A percentile compares a stretch with the other conserved stretches of the same genome.
These are phyloP conservation scores for Elsinoe australis DNA, from an alignment of 2,329 filamentous ascomycete genomes.

Conservation along the genomic window DNA sequence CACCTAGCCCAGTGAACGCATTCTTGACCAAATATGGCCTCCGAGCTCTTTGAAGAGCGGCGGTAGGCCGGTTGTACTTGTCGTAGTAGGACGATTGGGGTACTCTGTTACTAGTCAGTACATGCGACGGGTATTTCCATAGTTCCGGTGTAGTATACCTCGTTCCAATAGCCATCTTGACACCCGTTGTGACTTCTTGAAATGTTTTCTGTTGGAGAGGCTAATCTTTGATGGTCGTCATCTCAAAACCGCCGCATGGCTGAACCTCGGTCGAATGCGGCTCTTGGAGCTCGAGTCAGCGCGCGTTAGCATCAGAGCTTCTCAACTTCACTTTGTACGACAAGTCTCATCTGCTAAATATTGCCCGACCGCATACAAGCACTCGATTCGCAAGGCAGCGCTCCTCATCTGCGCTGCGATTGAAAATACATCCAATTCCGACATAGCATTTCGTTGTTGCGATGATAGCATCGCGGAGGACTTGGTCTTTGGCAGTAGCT, in stretches of 20 bases:
- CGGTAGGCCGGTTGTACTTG: conserved; percentile 72
- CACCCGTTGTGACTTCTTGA: too few relatives aligned
- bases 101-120: conserved; percentile 36
- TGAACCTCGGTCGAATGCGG: conserved; percentile 1
- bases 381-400: too few relatives aligned
- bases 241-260: too few relatives aligned
- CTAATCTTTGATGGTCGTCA: too few relatives aligned
- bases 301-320: not conserved
- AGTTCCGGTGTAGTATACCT: conserved; percentile 18
- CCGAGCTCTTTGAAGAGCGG: conserved; percentile 83
- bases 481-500: conserved; percentile 6
- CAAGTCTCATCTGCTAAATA: not conserved
- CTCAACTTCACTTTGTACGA: not conserved
- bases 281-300: conserved; percentile 7
- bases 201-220: too few relatives aligned
- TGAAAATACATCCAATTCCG: too few relatives aligned
- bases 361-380: not conserved
- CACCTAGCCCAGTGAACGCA: conserved; percentile 65
- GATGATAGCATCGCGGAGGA: not conserved
- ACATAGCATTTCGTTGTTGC: too few relatives aligned
- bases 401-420: too few relatives aligned
- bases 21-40: conserved; percentile 91
- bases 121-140: conserved; percentile 17
- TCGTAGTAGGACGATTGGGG: conserved; percentile 85
- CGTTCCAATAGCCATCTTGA: conserved; percentile 23